A percentile compares a stretch with the other conserved stretches of the same genome.
Conservation (phyloP, 2,329 filamentous ascomycete genomes). For the Cylindrodendrum hubeiense region DNA sequence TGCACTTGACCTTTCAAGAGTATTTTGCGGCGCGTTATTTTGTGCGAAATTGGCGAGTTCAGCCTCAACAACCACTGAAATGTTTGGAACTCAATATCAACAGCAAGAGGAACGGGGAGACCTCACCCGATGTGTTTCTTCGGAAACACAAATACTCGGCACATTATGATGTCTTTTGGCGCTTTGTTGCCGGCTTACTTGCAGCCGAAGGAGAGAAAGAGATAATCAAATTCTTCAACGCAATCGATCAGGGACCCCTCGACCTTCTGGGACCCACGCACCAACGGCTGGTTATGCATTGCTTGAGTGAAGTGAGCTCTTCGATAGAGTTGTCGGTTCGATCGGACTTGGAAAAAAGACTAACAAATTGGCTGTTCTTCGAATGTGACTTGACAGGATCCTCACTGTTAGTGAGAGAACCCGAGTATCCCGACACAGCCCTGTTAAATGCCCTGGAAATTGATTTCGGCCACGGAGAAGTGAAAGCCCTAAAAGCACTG, state of each 20-base stretch:
- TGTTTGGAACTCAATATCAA: constrained; percentile 29
- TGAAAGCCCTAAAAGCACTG: too few relatives aligned
- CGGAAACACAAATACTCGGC: constrained; percentile 52
- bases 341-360: background rate
- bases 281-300: constrained; percentile 54
- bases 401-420: too few relatives aligned
- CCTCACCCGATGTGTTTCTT: constrained; percentile 42
- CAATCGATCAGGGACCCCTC: constrained; percentile 48
- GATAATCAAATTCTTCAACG: constrained; percentile 42
- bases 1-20: constrained; percentile 58
- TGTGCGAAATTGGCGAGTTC: constrained; percentile 45
- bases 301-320: constrained; percentile 46
- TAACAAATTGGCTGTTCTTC: too few relatives aligned
- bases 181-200: constrained; percentile 56
- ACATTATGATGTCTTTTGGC: constrained; percentile 56
- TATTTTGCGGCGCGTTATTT: constrained; percentile 57
- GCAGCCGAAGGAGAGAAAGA: constrained; percentile 19
- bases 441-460: too few relatives aligned
- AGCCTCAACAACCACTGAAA: constrained; percentile 20
- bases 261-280: constrained; percentile 53
- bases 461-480: too few relatives aligned
- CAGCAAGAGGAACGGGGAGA: background rate
- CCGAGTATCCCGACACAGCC: too few relatives aligned
- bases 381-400: too few relatives aligned
- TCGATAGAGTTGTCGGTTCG: background rate